Conservation (phyloP, 352 stramenopile species). For the Phytophthora chlamydospora region DNA sequence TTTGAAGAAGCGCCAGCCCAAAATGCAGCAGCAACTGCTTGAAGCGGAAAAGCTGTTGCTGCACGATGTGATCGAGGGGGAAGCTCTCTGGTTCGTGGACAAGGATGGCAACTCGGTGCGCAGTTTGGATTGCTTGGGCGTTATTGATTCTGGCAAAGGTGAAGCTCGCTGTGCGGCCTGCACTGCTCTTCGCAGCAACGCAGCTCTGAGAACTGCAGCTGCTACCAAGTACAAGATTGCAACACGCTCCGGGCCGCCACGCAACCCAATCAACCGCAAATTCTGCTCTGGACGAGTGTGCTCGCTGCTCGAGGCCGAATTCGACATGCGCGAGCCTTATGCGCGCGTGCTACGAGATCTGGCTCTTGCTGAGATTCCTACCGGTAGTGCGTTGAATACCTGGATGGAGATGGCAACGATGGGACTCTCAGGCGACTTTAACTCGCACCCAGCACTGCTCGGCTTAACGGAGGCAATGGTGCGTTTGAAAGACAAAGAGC, state of each 20-base stretch:
- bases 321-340: conserved; percentile 63
- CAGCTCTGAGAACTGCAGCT: conserved; percentile 51
- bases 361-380: conserved; percentile 54
- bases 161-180: conserved; percentile 56
- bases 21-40: conserved; percentile 42
- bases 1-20: conserved; percentile 29
- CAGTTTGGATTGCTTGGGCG: conserved; percentile 68
- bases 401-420: conserved; percentile 77
- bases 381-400: conserved; percentile 48
- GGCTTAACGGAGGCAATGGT: conserved; percentile 76
- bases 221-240: conserved; percentile 46
- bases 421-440: conserved; percentile 65
- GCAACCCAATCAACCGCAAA: conserved; percentile 65
- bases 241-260: conserved; percentile 30
- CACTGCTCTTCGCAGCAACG: conserved; percentile 53
- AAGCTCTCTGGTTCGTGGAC: conserved; percentile 83
- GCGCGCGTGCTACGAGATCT: conserved; percentile 58
- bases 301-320: conserved; percentile 57
- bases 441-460: conserved; percentile 65
- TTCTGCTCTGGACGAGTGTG: conserved; percentile 61
- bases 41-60: conserved; percentile 66
- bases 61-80: conserved; percentile 75
- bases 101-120: conserved; percentile 75
- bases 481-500: conserved; percentile 78
- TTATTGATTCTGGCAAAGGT: conserved; percentile 46